Base-by-base conservation (phyloP, 1,284 basidiomycete species). In the Exobasidium rhododendri region DNA sequence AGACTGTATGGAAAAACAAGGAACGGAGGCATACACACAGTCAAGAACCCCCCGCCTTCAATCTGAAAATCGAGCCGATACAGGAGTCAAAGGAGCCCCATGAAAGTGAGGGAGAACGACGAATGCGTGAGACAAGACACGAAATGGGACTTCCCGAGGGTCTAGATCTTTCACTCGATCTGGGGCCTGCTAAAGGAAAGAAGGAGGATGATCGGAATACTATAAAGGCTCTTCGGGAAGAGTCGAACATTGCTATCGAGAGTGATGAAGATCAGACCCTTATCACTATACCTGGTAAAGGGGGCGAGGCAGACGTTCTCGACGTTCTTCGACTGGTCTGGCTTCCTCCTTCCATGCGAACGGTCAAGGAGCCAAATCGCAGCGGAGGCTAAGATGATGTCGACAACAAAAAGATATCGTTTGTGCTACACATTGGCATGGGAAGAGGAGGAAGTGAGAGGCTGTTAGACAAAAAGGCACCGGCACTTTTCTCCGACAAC, bases 261-360 rank as follows among this genome's bases (percentile, higher is more conserved):
- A 7, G 7, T 7, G 20, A 50, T 24, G 14, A 31, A 10, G 29
- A 26, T 20, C 7, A 50, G 29, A 31, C 29, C 7, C 35, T 40
- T 40, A 17, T 40, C 7, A 40, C 10, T 10, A 40, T 40, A 10
- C 10, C 7, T 7, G 47, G 47, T 20, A 50, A 50, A 31, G 47
- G 47, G 20, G 14, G 24, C 22, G 47, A 50, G 29, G 47, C 47
- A 50, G 47, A 50, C 20, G 29, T 50, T 20, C 22, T 50, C 10
- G 47, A 50, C 47, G 47, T 50, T 7, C 47, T 50, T 31, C 10
- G 47, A 26, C 47, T 50, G 10, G 47, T 50, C 47, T 50, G 47
- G 47, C 7, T 50, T 20, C 47, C 47, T 10, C 47, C 47, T 26
- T 24, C 22, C 14, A 24, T 50, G 29, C 7, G 47, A 31, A 26